A percentile compares a stretch with the other conserved stretches of the same genome.
These are phyloP conservation scores for Plasmodium gallinaceum DNA, from an alignment of 169 alveolate genomes.

Conservation along the genomic window DNA sequence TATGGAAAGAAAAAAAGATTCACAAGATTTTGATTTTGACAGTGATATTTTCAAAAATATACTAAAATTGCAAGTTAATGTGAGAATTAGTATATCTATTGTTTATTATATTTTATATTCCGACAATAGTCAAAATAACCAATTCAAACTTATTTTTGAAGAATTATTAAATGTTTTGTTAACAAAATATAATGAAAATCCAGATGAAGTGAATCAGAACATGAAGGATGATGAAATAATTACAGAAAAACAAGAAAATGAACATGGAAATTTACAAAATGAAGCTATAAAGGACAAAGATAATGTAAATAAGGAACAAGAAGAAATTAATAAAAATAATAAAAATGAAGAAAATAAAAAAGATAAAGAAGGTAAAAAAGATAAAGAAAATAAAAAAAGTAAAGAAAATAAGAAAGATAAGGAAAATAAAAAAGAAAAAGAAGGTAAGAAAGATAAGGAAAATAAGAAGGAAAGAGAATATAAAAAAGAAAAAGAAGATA, in stretches of 20 bases:
- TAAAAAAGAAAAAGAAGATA: background rate
- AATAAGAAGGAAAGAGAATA: background rate
- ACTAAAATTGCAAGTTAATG: constrained; percentile 58
- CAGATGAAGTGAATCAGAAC: background rate
- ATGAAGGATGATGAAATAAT: background rate
- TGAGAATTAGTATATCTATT: constrained; percentile 61
- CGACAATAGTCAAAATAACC: constrained; percentile 63
- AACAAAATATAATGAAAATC: constrained; percentile 37
- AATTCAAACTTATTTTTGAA: constrained; percentile 55
- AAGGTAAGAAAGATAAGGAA: background rate
- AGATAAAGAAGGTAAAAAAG: background rate
- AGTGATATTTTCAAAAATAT: constrained; percentile 35
- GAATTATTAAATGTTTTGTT: constrained; percentile 56
- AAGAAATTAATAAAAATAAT: background rate
- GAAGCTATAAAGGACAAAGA: background rate
- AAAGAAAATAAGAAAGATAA: constrained; percentile 3
- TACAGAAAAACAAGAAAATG: constrained; percentile 8
- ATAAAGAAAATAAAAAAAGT: background rate
- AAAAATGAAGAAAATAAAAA: background rate
- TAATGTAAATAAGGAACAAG: background rate
- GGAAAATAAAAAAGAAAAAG: background rate
- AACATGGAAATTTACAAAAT: constrained; percentile 23
- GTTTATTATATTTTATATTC: constrained; percentile 58
- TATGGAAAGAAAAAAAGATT: background rate
- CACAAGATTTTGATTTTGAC: constrained; percentile 5